phyloP scores from a whole-genome alignment of 192 early-diverging fungal genomes.

The Coemansia sp. region DNA sequence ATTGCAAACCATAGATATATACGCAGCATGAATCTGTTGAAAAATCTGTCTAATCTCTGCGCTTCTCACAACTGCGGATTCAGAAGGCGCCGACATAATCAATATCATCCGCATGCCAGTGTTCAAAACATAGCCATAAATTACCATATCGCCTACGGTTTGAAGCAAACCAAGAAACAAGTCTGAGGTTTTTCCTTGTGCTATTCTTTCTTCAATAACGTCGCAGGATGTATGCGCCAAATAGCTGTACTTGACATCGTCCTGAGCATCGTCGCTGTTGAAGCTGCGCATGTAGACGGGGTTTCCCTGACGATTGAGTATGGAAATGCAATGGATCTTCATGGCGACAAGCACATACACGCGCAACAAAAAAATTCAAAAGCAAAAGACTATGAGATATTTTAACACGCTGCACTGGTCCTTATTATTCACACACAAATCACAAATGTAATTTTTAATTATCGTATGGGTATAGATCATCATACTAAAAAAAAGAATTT shows the following conservation, averaged over 20 bases:
- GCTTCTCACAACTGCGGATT: constrained; percentile 80
- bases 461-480: neutral
- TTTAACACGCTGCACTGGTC: neutral
- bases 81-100: constrained; percentile 69
- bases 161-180: constrained; percentile 87
- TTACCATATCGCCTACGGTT: constrained; percentile 85
- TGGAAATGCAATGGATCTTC: constrained; percentile 34
- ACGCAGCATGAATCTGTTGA: constrained; percentile 80
- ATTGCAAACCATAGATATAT: constrained; percentile 77
- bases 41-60: constrained; percentile 70
- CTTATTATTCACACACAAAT: neutral
- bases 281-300: constrained; percentile 85
- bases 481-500: neutral
- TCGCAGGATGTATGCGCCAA: constrained; percentile 90
- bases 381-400: too few relatives aligned
- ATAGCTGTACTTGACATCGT: constrained; percentile 87
- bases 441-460: neutral
- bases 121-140: constrained; percentile 90
- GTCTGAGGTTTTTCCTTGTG: constrained; percentile 63
- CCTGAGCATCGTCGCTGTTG: constrained; percentile 59
- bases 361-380: neutral
- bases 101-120: constrained; percentile 78
- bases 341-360: constrained; percentile 5
- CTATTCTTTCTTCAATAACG: constrained; percentile 70
- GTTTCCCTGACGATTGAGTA: constrained; percentile 70